Evolutionary conservation across 352 stramenopile genomes (phyloP).

Genomic region (Phytophthora vignae): DNA sequence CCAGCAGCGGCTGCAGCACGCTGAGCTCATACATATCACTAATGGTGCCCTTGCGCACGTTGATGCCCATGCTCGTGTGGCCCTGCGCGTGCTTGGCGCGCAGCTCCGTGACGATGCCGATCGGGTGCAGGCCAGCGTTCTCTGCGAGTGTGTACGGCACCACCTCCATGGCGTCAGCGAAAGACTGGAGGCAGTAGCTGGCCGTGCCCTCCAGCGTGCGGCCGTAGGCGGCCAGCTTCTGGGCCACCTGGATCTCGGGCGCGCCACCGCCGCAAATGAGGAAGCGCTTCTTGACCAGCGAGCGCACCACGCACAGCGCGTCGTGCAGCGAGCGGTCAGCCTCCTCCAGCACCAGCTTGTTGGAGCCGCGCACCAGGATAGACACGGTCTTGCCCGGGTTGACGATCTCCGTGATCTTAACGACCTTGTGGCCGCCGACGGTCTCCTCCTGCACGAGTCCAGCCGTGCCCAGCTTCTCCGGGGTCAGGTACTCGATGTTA

Average conservation of each 20-base stretch:
- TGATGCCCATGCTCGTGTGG: conserved; percentile 94
- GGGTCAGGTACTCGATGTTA: conserved; percentile 97
- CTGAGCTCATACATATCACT: conserved; percentile 99
- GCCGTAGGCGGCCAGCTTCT: conserved; percentile 94
- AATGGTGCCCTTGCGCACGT: conserved; percentile 96
- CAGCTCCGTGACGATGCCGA: conserved; percentile 98
- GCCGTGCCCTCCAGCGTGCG: conserved; percentile 94
- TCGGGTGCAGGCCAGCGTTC: conserved; percentile 99
- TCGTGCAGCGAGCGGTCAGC: conserved; percentile 99
- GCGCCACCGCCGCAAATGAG: conserved; percentile 98
- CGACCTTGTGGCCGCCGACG: conserved; percentile 96
- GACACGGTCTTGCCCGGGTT: conserved; percentile 97
- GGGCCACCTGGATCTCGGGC: conserved; percentile 96
- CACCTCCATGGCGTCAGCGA: conserved; percentile 97
- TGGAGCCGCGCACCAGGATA: conserved; percentile 98
- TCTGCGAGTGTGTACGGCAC: conserved; percentile 99
- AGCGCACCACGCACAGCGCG: conserved; percentile 98
- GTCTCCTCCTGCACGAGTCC: conserved; percentile 97
- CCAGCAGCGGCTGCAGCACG: conserved; percentile 98
- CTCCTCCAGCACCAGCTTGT: conserved; percentile 99
- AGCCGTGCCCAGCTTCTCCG: conserved; percentile 97
- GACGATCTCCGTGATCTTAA: conserved; percentile 98
- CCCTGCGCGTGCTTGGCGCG: conserved; percentile 94
- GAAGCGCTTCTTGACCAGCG: conserved; percentile 98
- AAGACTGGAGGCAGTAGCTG: conserved; percentile 97